Conservation (phyloP, 75 land plant species). For the Pinus tabuliformis region DNA sequence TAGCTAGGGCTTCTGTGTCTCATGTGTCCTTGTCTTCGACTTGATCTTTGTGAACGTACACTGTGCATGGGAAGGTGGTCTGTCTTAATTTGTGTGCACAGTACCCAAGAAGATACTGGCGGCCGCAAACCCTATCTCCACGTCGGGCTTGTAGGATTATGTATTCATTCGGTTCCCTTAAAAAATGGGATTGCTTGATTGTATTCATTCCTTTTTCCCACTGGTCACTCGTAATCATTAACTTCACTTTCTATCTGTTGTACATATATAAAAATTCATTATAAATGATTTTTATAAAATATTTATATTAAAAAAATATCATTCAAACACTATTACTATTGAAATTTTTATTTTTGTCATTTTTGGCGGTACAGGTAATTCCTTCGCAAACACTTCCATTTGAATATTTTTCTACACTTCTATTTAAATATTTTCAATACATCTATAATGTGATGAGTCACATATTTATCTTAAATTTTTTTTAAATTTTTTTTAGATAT, state of each 20-base stretch:
- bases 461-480: no score
- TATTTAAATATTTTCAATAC: no score
- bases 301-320: no score
- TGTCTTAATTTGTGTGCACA: slow-evolving; percentile 5
- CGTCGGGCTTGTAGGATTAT: background rate
- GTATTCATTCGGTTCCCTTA: background rate
- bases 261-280: background rate
- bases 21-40: background rate
- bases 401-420: no score
- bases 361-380: no score
- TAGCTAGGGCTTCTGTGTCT: background rate
- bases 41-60: slow-evolving; percentile 1
- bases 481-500: no score
- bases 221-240: background rate
- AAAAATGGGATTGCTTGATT: background rate
- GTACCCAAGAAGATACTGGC: background rate
- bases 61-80: background rate
- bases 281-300: background rate
- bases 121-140: background rate
- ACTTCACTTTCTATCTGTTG: background rate
- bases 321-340: no score
- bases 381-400: no score
- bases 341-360: no score
- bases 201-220: no score
- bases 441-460: no score